Percentiles rank a stretch among this genome's conserved stretches.
Evolutionary conservation across 139 green algal species (phyloP).

Genomic region (Medakamo hakoo): DNA sequence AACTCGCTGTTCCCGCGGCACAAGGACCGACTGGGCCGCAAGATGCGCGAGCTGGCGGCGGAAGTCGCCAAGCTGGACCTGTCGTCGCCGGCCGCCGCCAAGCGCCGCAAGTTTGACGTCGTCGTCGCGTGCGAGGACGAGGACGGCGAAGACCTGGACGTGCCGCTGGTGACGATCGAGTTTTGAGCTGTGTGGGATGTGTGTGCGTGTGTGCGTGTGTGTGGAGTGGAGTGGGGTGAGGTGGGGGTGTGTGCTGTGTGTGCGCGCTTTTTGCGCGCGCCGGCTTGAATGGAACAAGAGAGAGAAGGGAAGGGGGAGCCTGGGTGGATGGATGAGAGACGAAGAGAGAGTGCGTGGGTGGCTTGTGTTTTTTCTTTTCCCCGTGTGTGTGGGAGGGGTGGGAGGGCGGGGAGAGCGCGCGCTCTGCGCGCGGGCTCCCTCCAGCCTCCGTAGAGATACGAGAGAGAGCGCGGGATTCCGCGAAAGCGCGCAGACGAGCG

Average conservation of each 20-base stretch:
- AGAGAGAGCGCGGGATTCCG: no score
- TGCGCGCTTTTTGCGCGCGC: no score
- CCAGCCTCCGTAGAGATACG: no score
- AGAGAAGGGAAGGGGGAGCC: no score
- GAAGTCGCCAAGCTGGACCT: conserved; percentile 79
- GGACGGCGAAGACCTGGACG: conserved; percentile 67
- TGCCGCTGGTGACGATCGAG: conserved; percentile 61
- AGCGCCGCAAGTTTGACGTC: conserved; percentile 87
- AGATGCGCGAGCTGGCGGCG: conserved; percentile 48
- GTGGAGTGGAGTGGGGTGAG: no score
- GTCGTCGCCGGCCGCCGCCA: conserved; percentile 4
- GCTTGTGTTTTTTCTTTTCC: neutral
- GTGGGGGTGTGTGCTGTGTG: no score
- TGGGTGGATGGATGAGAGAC: neutral
- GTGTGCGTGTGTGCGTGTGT: no score
- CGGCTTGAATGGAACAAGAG: no score
- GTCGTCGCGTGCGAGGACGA: conserved; percentile 97
- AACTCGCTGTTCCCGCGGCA: conserved; percentile 98
- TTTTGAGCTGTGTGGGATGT: conserved; percentile 30
- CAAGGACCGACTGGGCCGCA: conserved; percentile 73
- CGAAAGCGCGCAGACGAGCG: no score
- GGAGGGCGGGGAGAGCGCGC: no score
- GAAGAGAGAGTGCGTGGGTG: neutral
- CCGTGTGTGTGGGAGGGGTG: no score
- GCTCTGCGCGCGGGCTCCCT: no score